phyloP scores from a whole-genome alignment of 495 filamentous ascomycete species.

The Daldinia vernicosa region DNA sequence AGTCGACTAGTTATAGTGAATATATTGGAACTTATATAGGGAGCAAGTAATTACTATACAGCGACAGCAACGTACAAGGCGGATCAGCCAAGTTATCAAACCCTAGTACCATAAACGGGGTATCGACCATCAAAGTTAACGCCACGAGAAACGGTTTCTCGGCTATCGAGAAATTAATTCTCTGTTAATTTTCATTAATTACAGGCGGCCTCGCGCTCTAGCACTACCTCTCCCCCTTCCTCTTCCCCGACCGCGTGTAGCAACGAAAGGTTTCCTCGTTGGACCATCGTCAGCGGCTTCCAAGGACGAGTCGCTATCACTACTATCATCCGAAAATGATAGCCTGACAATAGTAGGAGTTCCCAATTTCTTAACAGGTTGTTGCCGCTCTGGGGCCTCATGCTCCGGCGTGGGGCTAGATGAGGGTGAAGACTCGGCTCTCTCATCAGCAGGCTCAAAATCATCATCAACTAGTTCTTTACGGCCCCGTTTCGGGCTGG shows the following conservation, averaged over 20 bases:
- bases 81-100: neutral
- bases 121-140: neutral
- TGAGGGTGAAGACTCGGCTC: constrained; percentile 41
- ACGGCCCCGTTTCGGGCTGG: constrained; percentile 32
- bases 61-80: neutral
- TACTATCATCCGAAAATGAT: constrained; percentile 20
- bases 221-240: constrained; percentile 19
- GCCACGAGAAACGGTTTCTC: neutral
- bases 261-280: constrained; percentile 1
- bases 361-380: constrained; percentile 16
- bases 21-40: neutral
- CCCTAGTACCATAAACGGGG: neutral
- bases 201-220: constrained; percentile 17
- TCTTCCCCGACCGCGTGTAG: constrained; percentile 36
- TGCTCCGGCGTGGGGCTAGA: constrained; percentile 33
- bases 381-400: constrained; percentile 3
- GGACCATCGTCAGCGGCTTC: constrained; percentile 29
- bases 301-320: constrained; percentile 20
- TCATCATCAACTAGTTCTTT: constrained; percentile 44
- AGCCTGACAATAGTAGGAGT: constrained; percentile 41
- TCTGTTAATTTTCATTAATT: neutral
- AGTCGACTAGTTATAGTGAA: neutral
- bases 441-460: constrained; percentile 45
- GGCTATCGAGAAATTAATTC: neutral
- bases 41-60: neutral